Conservation (phyloP, 2,329 filamentous ascomycete genomes). For the Aspergillus japonicus region DNA sequence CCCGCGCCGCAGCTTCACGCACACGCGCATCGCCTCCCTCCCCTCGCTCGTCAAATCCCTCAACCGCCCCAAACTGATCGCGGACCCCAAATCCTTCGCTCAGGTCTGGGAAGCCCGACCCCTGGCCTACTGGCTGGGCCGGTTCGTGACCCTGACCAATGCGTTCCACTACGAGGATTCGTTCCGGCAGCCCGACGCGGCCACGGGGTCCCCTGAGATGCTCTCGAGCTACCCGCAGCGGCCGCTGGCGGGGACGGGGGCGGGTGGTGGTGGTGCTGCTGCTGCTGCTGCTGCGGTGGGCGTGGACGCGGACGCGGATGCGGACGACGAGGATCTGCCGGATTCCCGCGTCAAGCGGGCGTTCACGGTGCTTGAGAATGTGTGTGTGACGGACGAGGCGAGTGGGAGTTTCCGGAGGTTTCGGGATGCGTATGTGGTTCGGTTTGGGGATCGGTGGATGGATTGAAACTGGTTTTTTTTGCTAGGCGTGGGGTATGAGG, state of each 20-base stretch:
- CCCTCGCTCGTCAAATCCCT: neutral
- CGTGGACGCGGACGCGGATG: conserved; percentile 3
- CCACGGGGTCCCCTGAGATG: conserved; percentile 25
- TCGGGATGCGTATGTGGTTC: conserved; percentile 24
- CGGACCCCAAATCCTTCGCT: neutral
- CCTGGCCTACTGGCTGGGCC: conserved; percentile 32
- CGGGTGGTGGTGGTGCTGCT: too few relatives aligned
- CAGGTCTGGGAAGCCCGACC: conserved; percentile 28
- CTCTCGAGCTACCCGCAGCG: conserved; percentile 22
- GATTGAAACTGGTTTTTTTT: neutral
- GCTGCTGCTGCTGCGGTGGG: conserved; percentile 1
- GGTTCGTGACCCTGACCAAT: conserved; percentile 32
- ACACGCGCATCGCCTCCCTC: neutral
- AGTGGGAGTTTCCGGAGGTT: conserved; percentile 34
- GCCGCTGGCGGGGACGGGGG: neutral
- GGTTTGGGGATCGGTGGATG: conserved; percentile 24
- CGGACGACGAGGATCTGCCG: conserved; percentile 8
- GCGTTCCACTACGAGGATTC: conserved; percentile 34
- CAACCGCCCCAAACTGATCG: neutral
- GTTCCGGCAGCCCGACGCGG: conserved; percentile 29
- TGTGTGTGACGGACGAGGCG: conserved; percentile 38
- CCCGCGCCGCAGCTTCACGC: neutral
- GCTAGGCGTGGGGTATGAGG: neutral
- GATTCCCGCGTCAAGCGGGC: conserved; percentile 31
- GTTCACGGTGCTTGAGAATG: conserved; percentile 34